These are phyloP conservation scores for Solanum ossicruentum DNA, from an alignment of 257 asterid genomes.

Conservation along the genomic window DNA sequence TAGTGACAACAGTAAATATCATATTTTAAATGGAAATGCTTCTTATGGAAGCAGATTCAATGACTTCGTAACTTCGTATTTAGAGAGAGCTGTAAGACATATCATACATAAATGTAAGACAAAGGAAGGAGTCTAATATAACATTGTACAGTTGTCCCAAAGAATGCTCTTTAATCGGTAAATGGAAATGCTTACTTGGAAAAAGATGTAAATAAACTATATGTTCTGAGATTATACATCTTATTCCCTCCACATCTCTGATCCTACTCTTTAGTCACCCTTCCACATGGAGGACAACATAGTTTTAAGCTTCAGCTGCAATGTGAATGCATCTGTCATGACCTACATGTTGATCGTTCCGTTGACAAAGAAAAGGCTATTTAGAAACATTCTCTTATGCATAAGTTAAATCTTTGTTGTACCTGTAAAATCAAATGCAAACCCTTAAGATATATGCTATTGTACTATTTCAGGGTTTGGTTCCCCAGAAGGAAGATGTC, in stretches of 20 bases:
- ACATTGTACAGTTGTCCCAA: neutral
- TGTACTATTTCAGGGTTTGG: slow-evolving; percentile 43
- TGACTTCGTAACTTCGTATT: neutral
- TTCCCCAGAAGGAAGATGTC: slow-evolving; percentile 42
- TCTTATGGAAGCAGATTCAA: neutral
- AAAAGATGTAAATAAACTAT: neutral
- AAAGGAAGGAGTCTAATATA: neutral
- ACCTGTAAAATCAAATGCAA: neutral
- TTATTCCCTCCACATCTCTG: neutral
- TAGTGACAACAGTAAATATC: neutral
- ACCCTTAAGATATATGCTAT: neutral
- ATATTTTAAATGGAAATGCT: neutral
- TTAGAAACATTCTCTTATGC: neutral
- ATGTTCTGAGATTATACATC: neutral
- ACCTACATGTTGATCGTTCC: neutral
- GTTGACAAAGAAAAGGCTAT: neutral
- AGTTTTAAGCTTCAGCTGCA: neutral
- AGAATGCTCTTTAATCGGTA: neutral
- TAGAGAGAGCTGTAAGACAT: neutral
- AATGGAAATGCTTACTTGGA: neutral
- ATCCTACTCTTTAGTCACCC: neutral
- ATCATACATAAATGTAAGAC: neutral
- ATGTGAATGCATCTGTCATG: neutral
- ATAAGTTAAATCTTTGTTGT: neutral
- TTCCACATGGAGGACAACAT: neutral